A percentile compares a stretch with the other conserved stretches of the same genome.
phyloP scores from a whole-genome alignment of 176 grass and related monocot species.

The Eremochloa ophiuroides region DNA sequence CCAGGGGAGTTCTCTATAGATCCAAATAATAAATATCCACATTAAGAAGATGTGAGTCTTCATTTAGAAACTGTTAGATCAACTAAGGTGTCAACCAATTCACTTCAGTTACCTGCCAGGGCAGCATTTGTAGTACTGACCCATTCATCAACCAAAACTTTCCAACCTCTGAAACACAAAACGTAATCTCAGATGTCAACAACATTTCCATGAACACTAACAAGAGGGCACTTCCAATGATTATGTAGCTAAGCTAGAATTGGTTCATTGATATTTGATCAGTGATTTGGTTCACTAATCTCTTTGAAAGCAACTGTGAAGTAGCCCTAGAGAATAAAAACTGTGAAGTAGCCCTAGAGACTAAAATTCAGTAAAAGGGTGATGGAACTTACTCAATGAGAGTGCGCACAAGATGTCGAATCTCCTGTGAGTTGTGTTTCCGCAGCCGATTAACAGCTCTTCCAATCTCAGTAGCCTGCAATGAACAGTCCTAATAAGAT shows the following conservation, averaged over 20 bases:
- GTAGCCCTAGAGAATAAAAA: not conserved
- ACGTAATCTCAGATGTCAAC: constrained; percentile 11
- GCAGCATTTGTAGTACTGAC: constrained; percentile 48
- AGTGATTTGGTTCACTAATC: not conserved
- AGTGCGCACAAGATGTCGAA: constrained; percentile 58
- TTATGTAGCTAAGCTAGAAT: not conserved
- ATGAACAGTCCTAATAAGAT: constrained; percentile 11
- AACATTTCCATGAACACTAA: not conserved
- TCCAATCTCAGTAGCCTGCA: constrained; percentile 83
- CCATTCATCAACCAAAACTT: constrained; percentile 91
- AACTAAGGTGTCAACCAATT: not conserved
- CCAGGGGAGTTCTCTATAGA: constrained; percentile 42
- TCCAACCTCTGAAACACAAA: constrained; percentile 71
- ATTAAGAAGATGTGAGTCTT: constrained; percentile 6
- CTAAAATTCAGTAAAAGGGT: not conserved
- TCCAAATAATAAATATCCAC: not conserved
- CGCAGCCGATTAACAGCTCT: constrained; percentile 67
- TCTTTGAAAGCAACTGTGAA: constrained; percentile 5
- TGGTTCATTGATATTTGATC: not conserved
- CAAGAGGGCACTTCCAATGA: not conserved
- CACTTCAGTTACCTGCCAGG: constrained; percentile 51
- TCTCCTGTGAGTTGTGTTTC: constrained; percentile 69
- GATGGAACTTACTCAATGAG: constrained; percentile 73
- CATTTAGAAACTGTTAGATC: constrained; percentile 2
- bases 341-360: not conserved